Conservation (phyloP, 768 basidiomycete species). For the Suillus bovinus region DNA sequence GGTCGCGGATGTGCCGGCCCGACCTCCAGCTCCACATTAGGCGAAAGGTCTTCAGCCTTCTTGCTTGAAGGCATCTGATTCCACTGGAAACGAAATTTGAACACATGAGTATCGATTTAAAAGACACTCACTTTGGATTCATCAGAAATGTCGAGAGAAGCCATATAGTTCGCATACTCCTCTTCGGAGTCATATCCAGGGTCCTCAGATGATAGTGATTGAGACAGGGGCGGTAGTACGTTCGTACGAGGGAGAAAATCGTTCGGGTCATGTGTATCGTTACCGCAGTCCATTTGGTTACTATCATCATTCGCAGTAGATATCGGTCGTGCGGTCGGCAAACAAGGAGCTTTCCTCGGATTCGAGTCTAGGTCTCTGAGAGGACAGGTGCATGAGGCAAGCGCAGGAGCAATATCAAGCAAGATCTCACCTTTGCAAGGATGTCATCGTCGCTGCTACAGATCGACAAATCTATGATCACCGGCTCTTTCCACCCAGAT, state of each 20-base stretch:
- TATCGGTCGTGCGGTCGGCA: neutral
- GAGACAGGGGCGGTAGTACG: neutral
- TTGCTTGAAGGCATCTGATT: slow-evolving; percentile 25
- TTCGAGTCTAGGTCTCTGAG: slow-evolving; percentile 24
- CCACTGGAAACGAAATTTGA: slow-evolving; percentile 22
- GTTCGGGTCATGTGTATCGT: neutral
- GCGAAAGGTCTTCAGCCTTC: slow-evolving; percentile 34
- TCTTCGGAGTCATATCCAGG: slow-evolving; percentile 21
- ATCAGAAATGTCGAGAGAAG: slow-evolving; percentile 33
- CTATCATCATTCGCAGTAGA: neutral
- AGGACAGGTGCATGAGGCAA: neutral
- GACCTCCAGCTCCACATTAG: slow-evolving; percentile 11
- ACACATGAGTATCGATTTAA: neutral
- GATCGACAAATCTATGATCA: slow-evolving; percentile 21
- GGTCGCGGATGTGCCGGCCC: slow-evolving; percentile 4
- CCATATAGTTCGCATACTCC: slow-evolving; percentile 21
- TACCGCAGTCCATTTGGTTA: neutral
- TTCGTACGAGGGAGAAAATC: neutral
- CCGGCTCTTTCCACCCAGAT: slow-evolving; percentile 12
- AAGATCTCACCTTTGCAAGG: slow-evolving; percentile 22
- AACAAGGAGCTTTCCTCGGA: neutral
- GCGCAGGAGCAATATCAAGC: neutral
- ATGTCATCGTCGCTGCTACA: slow-evolving; percentile 33
- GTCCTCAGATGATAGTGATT: neutral
- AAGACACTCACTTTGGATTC: slow-evolving; percentile 24